These are phyloP conservation scores for Ricinus communis DNA, from an alignment of 345 rosid species.

Conservation along the genomic window DNA sequence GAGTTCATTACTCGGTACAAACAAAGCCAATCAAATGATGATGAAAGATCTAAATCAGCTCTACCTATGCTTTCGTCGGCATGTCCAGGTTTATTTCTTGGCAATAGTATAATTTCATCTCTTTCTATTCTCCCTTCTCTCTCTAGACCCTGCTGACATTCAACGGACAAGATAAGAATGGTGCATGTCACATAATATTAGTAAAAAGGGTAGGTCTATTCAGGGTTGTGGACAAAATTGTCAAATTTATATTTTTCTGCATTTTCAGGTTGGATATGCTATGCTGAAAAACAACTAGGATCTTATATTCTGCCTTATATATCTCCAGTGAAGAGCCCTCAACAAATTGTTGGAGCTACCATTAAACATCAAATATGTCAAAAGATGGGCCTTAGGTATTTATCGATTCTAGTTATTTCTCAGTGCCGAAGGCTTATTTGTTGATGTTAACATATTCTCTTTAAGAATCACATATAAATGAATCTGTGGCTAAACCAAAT, in stretches of 20 bases:
- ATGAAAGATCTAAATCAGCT: slow-evolving; percentile 35
- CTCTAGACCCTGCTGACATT: not conserved
- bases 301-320: slow-evolving; percentile 79
- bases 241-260: slow-evolving; percentile 13
- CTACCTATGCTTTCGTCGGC: slow-evolving; percentile 89
- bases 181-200: not conserved
- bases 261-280: slow-evolving; percentile 92
- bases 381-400: slow-evolving; percentile 71
- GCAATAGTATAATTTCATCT: not conserved
- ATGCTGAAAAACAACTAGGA: slow-evolving; percentile 92
- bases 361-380: slow-evolving; percentile 68
- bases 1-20: slow-evolving; percentile 76
- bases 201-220: not conserved
- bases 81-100: slow-evolving; percentile 72
- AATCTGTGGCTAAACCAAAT: not conserved
- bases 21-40: slow-evolving; percentile 41
- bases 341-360: slow-evolving; percentile 81
- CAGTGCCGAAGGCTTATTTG: too few species aligned
- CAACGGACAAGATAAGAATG: not conserved
- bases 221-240: not conserved
- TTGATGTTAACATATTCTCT: too few species aligned
- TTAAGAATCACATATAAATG: too few species aligned
- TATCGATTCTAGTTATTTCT: not conserved
- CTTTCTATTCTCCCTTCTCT: not conserved
- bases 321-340: slow-evolving; percentile 95